A percentile compares a stretch with the other conserved stretches of the same genome.
phyloP scores from a whole-genome alignment of 1,284 basidiomycete genomes.

The Sporisorium sorghi region DNA sequence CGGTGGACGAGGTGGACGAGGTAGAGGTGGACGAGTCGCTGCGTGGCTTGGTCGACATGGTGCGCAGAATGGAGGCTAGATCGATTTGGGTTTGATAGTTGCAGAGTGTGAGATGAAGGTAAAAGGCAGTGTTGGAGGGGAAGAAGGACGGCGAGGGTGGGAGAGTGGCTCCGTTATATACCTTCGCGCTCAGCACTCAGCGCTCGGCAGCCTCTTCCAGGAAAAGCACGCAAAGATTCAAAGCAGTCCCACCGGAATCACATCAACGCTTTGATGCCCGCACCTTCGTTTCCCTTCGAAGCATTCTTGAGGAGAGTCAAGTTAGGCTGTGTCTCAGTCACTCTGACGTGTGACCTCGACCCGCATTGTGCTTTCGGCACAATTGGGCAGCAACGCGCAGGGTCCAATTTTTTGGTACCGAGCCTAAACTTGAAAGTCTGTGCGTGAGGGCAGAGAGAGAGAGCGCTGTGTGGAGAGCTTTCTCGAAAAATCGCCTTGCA shows the following conservation, averaged over 20 bases:
- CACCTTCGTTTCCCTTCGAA: not conserved
- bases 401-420: conserved; percentile 17
- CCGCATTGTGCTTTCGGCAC: conserved; percentile 7
- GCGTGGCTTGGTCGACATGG: conserved; percentile 45
- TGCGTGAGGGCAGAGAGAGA: not conserved
- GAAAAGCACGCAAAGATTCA: not conserved
- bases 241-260: not conserved
- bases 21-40: conserved; percentile 30
- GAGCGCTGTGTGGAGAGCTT: conserved; percentile 19
- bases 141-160: not conserved
- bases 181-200: not conserved
- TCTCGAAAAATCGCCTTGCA: conserved; percentile 12
- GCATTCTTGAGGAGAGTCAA: too few species aligned
- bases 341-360: conserved; percentile 19
- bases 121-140: not conserved
- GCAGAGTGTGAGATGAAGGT: not conserved
- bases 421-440: conserved; percentile 6
- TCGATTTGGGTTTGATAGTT: not conserved
- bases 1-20: conserved; percentile 25
- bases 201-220: too few species aligned
- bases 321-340: conserved; percentile 13
- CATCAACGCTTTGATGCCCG: not conserved
- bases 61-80: not conserved
- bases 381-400: conserved; percentile 27
- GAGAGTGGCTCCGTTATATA: conserved; percentile 1